Evolutionary conservation across 805 yeast genomes (phyloP).

Genomic region (Hanseniaspora meyeri): DNA sequence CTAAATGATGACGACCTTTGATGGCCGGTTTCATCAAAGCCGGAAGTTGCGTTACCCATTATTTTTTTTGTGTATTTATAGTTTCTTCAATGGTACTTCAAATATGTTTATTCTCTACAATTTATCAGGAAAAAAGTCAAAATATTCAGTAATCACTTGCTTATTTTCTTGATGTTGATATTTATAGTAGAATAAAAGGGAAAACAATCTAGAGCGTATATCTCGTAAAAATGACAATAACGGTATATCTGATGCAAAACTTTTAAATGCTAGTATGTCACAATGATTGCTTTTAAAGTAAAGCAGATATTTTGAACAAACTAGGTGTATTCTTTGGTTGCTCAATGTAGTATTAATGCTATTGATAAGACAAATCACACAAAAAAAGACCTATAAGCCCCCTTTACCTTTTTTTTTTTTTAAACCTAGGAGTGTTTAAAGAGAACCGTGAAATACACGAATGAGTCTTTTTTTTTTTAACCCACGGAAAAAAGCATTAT

Average conservation of each 20-base stretch:
- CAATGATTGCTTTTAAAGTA: no score
- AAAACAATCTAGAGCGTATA: no score
- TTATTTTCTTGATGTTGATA: no score
- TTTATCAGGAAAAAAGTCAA: no score
- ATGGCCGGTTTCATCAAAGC: conserved; percentile 5
- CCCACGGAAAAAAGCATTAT: background rate
- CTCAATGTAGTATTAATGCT: background rate
- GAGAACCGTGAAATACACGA: no score
- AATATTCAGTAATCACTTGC: no score
- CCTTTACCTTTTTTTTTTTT: background rate
- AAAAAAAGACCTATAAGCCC: background rate
- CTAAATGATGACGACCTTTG: background rate
- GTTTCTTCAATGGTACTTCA: background rate
- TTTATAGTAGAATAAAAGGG: no score
- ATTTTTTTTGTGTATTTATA: background rate
- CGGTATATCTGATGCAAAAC: no score
- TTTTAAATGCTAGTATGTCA: no score
- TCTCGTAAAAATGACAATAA: no score
- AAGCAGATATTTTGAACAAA: no score
- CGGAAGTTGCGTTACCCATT: conserved; percentile 11
- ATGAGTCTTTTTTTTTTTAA: background rate
- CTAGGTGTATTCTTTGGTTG: background rate
- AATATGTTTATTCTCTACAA: conserved; percentile 23
- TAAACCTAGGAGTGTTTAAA: no score
- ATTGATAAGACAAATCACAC: background rate